phyloP scores from a whole-genome alignment of 2,329 filamentous ascomycete genomes.

The Herpotrichia juniperi region DNA sequence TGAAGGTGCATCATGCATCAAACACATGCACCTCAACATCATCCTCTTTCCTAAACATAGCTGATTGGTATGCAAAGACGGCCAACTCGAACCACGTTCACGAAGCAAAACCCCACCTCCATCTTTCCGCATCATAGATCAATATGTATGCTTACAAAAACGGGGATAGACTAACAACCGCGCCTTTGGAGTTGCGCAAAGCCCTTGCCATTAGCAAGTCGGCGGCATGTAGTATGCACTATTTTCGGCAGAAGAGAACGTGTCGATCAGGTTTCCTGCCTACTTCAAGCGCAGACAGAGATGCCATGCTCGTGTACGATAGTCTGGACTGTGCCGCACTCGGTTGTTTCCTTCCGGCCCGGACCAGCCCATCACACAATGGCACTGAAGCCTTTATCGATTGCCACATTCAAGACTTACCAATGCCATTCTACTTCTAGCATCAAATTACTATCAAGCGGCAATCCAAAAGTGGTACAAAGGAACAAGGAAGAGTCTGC shows the following conservation, averaged over 20 bases:
- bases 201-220: conserved; percentile 5
- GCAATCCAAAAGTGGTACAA: conserved; percentile 16
- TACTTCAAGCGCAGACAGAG: not conserved
- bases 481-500: conserved; percentile 15
- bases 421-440: conserved; percentile 1
- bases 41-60: conserved; percentile 3
- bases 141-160: conserved; percentile 4
- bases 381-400: not conserved
- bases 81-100: not conserved
- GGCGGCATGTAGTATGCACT: conserved; percentile 1
- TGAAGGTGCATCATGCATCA: conserved; percentile 25
- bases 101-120: too few relatives aligned
- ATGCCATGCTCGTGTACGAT: conserved; percentile 8
- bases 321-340: conserved; percentile 19
- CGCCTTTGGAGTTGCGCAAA: conserved; percentile 8
- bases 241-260: not conserved
- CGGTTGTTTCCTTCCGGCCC: not conserved
- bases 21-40: conserved; percentile 8
- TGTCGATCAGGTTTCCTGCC: not conserved
- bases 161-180: conserved; percentile 1
- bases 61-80: conserved; percentile 2
- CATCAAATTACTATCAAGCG: conserved; percentile 15
- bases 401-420: conserved; percentile 7
- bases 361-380: not conserved
- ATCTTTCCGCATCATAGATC: conserved; percentile 5